Conservation (phyloP, 2,329 filamentous ascomycete species). For the Catunica adiposa region DNA sequence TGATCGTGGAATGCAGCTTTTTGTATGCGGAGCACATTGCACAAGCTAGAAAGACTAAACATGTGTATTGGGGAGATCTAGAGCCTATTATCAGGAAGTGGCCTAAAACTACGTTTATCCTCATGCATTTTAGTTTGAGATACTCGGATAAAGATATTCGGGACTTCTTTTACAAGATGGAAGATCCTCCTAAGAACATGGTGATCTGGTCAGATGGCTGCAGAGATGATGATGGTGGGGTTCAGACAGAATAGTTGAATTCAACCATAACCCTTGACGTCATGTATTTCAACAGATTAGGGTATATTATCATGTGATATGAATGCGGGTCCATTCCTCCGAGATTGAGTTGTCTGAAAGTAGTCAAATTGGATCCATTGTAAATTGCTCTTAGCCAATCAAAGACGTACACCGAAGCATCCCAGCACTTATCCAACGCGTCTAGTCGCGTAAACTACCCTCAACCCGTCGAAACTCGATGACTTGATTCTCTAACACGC, state of each 20-base stretch:
- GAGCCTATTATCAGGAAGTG: conserved; percentile 28
- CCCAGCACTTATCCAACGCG: conserved; percentile 4
- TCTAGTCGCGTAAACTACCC: background rate
- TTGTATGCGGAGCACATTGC: conserved; percentile 26
- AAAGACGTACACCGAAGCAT: no score
- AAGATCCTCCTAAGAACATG: conserved; percentile 26
- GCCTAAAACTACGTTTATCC: conserved; percentile 28
- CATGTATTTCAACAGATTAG: no score
- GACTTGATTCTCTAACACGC: background rate
- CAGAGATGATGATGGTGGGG: conserved; percentile 10
- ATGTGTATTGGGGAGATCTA: conserved; percentile 31
- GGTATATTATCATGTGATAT: conserved; percentile 5
- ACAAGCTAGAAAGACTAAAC: conserved; percentile 30
- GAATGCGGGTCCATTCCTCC: background rate
- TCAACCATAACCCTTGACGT: no score
- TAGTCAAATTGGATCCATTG: conserved; percentile 10
- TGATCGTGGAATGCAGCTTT: conserved; percentile 35
- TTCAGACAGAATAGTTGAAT: no score
- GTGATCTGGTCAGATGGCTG: conserved; percentile 30
- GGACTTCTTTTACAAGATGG: conserved; percentile 26
- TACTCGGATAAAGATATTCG: conserved; percentile 27
- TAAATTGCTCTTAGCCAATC: background rate
- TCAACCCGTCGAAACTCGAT: background rate
- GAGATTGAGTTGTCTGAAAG: conserved; percentile 4
- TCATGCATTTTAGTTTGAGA: conserved; percentile 32